Base-by-base conservation (phyloP, 2,329 filamentous ascomycete species). In the Sporothrix schenckii region DNA sequence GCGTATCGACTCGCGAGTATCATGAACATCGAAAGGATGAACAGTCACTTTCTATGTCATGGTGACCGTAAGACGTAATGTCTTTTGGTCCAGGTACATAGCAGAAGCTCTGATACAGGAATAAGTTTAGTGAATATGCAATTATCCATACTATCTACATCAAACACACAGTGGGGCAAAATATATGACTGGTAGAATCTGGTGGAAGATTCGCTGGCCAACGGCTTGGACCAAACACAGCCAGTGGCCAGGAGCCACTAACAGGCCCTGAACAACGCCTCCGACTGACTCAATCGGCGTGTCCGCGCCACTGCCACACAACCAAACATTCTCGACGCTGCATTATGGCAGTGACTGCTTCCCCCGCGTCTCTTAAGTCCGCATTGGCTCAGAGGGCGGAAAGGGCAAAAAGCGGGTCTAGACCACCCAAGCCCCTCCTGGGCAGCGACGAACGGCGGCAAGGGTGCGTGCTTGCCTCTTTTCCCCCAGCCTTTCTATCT, bases 281-380 rank as follows among this genome's bases (percentile, higher is more conserved):
- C 63, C 63, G 63, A 50, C 63, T 66, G 63, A 66, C 47, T 66
- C 63, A 66, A 53, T 66, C 63, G 63, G 63, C 63, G 61, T 50
- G 61, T 5, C 61, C 61, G 61, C 44, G 61, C 61, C 44, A 30
- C 60, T 65, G 24, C 44, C 41, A 65, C 41, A 50, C 41, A 49
- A 44, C 60, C 60, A n/a, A n/a, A 11, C 39, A 24, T 24, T 24
- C 24, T n/a, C 27, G 16, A 30, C 54, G 41, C 7, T 16, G 54
- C 13, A n/a, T 61, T 39, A 6, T n/a, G n/a, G 39, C 58, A 61
- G 58, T 27, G 39, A 47, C 39, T 21, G 34, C 13, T 47, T 14
- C 54, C 39, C 14, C 9, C 34, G 34, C 5, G 5, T 34, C 34
- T 34, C 34, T 34, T 27, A 63, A 27, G 58, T 63, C 58, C 39